These are phyloP conservation scores for Ampelocalamus luodianensis DNA, from an alignment of 176 grass and related monocot genomes.

Conservation along the genomic window DNA sequence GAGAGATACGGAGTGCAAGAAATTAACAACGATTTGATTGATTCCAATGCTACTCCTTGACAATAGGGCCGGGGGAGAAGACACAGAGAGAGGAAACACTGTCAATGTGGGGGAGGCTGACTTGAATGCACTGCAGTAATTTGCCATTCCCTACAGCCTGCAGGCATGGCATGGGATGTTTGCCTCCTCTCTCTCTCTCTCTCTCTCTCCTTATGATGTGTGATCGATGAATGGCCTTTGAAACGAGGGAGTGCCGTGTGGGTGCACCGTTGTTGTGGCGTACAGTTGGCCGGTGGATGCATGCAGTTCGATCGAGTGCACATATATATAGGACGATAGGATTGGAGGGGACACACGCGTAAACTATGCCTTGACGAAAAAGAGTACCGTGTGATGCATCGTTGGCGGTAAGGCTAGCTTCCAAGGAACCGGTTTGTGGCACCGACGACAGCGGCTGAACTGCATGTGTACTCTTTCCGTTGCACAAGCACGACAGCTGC, in stretches of 20 bases:
- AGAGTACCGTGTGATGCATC: not conserved
- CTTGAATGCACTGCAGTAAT: slow-evolving; percentile 42
- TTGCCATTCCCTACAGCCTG: slow-evolving; percentile 26
- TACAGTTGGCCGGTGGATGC: not conserved
- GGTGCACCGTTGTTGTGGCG: not conserved
- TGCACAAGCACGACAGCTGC: not conserved
- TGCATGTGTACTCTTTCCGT: not conserved
- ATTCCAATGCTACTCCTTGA: slow-evolving; percentile 9
- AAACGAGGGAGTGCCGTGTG: not conserved
- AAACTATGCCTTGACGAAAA: slow-evolving; percentile 17
- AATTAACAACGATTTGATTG: slow-evolving; percentile 43
- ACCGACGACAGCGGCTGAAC: not conserved
- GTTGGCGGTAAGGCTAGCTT: not conserved
- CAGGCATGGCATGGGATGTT: slow-evolving; percentile 42
- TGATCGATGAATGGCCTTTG: not conserved
- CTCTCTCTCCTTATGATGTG: not conserved
- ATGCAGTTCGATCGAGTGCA: not conserved
- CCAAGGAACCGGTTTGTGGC: not conserved
- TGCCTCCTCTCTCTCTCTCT: not conserved
- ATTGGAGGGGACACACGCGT: not conserved
- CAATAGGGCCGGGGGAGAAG: not conserved
- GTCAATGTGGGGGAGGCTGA: not conserved
- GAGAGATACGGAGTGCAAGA: slow-evolving; percentile 16
- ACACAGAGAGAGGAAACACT: not conserved
- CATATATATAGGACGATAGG: not conserved